These are phyloP conservation scores for Orbilia javanica DNA, from an alignment of 2,329 filamentous ascomycete genomes.

Conservation along the genomic window DNA sequence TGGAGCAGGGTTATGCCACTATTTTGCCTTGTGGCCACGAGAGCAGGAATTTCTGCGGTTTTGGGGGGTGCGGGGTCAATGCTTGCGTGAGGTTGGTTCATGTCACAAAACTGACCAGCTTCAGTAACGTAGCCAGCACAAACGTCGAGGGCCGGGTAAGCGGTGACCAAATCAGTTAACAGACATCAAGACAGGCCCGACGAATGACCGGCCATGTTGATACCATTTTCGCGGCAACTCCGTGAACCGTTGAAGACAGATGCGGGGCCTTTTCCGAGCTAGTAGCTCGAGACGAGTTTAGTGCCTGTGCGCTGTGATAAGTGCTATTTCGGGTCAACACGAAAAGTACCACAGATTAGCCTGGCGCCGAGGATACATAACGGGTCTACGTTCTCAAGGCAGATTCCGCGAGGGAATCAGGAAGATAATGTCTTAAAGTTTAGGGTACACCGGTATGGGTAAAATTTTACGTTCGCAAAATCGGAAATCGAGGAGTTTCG, in stretches of 20 bases:
- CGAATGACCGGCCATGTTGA: conserved; percentile 11
- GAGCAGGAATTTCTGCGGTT: conserved; percentile 28
- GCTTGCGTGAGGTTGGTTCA: conserved; percentile 9
- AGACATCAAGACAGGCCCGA: background rate
- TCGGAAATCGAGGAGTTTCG: background rate
- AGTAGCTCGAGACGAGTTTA: conserved; percentile 17
- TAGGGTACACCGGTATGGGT: background rate
- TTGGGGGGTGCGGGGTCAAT: conserved; percentile 36
- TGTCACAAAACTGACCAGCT: conserved; percentile 11
- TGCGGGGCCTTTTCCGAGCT: conserved; percentile 17
- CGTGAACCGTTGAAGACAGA: background rate
- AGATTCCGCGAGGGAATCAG: background rate
- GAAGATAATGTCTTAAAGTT: background rate
- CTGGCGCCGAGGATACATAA: too few relatives aligned
- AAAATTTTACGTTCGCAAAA: background rate
- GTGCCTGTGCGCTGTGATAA: background rate
- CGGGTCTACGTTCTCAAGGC: background rate
- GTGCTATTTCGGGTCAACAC: conserved; percentile 17
- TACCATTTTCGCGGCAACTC: background rate
- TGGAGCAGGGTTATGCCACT: background rate
- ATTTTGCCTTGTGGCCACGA: background rate
- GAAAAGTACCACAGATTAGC: conserved; percentile 14
- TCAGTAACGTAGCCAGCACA: background rate
- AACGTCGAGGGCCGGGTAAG: background rate
- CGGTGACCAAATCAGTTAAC: conserved; percentile 29